A percentile compares a stretch with the other conserved stretches of the same genome.
These are phyloP conservation scores for Thelonectria olida DNA, from an alignment of 2,329 filamentous ascomycete species.

Conservation along the genomic window DNA sequence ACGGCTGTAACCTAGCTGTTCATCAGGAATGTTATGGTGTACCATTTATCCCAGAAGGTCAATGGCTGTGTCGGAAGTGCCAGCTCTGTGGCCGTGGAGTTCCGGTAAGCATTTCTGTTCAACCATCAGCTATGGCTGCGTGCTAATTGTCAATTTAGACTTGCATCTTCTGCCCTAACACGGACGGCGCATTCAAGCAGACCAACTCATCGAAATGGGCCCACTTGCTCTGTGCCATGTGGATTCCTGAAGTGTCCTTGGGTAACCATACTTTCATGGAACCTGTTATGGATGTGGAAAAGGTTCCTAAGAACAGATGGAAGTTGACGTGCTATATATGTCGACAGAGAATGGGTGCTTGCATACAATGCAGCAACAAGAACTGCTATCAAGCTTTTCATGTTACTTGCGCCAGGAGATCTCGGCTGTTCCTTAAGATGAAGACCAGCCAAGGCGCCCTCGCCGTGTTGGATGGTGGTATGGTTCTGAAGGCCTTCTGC, in stretches of 20 bases:
- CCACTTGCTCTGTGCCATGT: slow-evolving; percentile 95
- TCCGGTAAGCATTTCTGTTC: slow-evolving; percentile 65
- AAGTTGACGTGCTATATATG: slow-evolving; percentile 96
- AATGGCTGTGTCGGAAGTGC: slow-evolving; percentile 98
- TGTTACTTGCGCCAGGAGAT: slow-evolving; percentile 91
- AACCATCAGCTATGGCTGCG: neutral
- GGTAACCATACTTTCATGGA: slow-evolving; percentile 99
- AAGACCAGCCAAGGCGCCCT: slow-evolving; percentile 86
- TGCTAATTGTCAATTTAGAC: slow-evolving; percentile 60
- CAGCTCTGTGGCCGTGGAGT: slow-evolving; percentile 92
- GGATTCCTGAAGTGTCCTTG: slow-evolving; percentile 96
- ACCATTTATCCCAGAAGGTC: slow-evolving; percentile 97
- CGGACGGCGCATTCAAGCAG: slow-evolving; percentile 97
- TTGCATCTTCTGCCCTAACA: slow-evolving; percentile 98
- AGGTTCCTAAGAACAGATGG: slow-evolving; percentile 95
- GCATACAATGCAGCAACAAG: slow-evolving; percentile 98
- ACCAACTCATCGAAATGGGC: slow-evolving; percentile 97
- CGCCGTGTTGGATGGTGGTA: slow-evolving; percentile 80
- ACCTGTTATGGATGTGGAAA: slow-evolving; percentile 96
- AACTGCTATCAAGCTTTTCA: slow-evolving; percentile 97
- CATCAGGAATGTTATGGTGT: slow-evolving; percentile 99
- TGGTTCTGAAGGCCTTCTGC: slow-evolving; percentile 92
- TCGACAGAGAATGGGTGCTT: slow-evolving; percentile 96
- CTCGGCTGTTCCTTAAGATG: slow-evolving; percentile 93
- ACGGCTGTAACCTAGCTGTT: slow-evolving; percentile 95